Evolutionary conservation across 2,329 filamentous ascomycete species (phyloP).

Genomic region (Alternaria infectoria): DNA sequence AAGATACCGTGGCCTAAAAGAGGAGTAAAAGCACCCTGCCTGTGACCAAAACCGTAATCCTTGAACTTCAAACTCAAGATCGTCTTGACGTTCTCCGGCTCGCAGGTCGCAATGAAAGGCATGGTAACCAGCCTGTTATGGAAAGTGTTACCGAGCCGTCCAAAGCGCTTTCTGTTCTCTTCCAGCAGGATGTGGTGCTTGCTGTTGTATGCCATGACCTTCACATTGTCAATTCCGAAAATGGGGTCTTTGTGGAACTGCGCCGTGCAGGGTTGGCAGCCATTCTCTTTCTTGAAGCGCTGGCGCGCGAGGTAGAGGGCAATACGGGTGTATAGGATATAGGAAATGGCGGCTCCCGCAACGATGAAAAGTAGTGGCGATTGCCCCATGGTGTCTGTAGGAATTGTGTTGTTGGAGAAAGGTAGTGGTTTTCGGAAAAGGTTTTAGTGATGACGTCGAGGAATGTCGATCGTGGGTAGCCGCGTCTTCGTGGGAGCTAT

Average conservation of each 20-base stretch:
- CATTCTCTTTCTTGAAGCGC: conserved; percentile 50
- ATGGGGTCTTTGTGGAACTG: conserved; percentile 62
- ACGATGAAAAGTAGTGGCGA: conserved; percentile 38
- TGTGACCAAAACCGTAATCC: conserved; percentile 52
- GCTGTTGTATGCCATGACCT: conserved; percentile 47
- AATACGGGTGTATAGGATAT: conserved; percentile 43
- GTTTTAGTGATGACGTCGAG: background rate
- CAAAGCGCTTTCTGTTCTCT: conserved; percentile 32
- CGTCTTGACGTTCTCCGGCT: conserved; percentile 57
- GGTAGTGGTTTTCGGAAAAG: background rate
- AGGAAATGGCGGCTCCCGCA: conserved; percentile 41
- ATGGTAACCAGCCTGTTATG: conserved; percentile 45
- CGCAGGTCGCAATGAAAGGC: conserved; percentile 50
- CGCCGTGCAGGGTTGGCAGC: conserved; percentile 54
- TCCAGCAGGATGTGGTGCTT: conserved; percentile 33
- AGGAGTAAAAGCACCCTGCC: conserved; percentile 46
- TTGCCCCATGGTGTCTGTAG: conserved; percentile 23
- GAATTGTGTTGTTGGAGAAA: background rate
- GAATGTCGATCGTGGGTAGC: background rate
- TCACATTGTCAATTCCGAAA: conserved; percentile 60
- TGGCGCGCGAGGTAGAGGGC: conserved; percentile 46
- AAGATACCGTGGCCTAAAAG: conserved; percentile 56
- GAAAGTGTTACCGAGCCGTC: conserved; percentile 48
- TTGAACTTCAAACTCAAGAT: conserved; percentile 55
- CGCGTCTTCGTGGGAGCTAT: background rate